Percentiles rank a stretch among this genome's conserved stretches.
Evolutionary conservation across 2,329 filamentous ascomycete species (phyloP).

Genomic region (Beauveria varroae): DNA sequence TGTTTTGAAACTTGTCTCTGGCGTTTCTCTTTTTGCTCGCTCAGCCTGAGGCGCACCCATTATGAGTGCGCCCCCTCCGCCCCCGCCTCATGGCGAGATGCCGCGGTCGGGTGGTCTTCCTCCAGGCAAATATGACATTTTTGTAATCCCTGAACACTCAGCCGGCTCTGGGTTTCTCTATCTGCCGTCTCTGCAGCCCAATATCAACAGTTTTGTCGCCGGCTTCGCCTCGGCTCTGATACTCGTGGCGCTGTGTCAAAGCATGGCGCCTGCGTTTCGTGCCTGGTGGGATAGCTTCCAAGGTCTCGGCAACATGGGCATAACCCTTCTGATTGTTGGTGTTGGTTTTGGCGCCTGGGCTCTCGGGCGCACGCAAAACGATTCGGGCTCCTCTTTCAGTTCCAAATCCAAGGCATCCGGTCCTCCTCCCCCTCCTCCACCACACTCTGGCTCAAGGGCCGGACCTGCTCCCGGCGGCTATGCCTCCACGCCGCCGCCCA

Average conservation of each 20-base stretch:
- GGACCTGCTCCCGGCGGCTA: slow-evolving; percentile 1
- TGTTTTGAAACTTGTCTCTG: slow-evolving; percentile 1
- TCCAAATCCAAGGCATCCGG: slow-evolving; percentile 4
- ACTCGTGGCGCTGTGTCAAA: slow-evolving; percentile 63
- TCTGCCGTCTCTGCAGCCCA: slow-evolving; percentile 79
- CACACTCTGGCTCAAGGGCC: slow-evolving; percentile 26
- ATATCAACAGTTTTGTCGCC: slow-evolving; percentile 84
- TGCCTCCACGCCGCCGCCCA: slow-evolving; percentile 4
- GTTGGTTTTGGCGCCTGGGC: slow-evolving; percentile 76
- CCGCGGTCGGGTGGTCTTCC: slow-evolving; percentile 68
- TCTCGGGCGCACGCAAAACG: slow-evolving; percentile 31
- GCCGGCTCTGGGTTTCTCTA: slow-evolving; percentile 86
- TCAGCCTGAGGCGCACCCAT: slow-evolving; percentile 12
- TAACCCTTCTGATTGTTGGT: slow-evolving; percentile 62
- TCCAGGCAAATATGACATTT: slow-evolving; percentile 91
- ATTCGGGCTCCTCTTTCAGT: slow-evolving; percentile 8
- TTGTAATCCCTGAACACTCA: slow-evolving; percentile 89
- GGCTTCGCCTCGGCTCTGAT: slow-evolving; percentile 73
- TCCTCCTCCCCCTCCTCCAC: slow-evolving; percentile 18
- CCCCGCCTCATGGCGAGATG: slow-evolving; percentile 76
- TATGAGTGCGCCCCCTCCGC: slow-evolving; percentile 62
- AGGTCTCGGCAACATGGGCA: slow-evolving; percentile 64
- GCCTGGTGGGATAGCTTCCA: slow-evolving; percentile 66
- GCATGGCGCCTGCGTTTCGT: slow-evolving; percentile 64
- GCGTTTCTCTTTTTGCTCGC: background rate